Conservation (phyloP, 1,139 yeast genomes). For the Yamadazyma songkhlaensis region DNA sequence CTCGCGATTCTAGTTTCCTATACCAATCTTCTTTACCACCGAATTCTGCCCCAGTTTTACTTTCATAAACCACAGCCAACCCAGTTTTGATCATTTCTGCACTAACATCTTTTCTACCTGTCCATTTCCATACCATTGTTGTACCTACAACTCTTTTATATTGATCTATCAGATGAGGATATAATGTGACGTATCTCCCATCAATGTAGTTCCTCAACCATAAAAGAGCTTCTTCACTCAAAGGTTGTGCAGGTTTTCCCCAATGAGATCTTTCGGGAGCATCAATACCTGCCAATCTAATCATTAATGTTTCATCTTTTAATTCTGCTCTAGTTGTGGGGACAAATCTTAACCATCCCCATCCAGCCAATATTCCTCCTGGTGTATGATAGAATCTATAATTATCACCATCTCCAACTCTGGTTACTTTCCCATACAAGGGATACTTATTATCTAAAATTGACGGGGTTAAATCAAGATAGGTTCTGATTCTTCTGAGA, state of each 20-base stretch:
- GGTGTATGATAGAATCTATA: constrained; percentile 92
- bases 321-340: constrained; percentile 43
- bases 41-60: constrained; percentile 78
- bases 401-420: constrained; percentile 97
- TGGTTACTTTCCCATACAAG: constrained; percentile 77
- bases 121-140: constrained; percentile 71
- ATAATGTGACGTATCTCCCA: constrained; percentile 66
- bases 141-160: constrained; percentile 86
- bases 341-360: constrained; percentile 81
- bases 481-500: constrained; percentile 31
- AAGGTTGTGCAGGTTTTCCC: constrained; percentile 92
- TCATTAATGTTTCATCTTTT: constrained; percentile 58
- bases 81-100: constrained; percentile 84
- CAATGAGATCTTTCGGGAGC: constrained; percentile 97
- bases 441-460: constrained; percentile 29
- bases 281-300: constrained; percentile 91
- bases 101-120: constrained; percentile 76
- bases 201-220: constrained; percentile 70
- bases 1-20: constrained; percentile 53
- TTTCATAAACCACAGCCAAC: constrained; percentile 84
- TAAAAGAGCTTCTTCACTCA: constrained; percentile 73
- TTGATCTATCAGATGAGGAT: constrained; percentile 83
- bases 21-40: constrained; percentile 70
- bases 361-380: constrained; percentile 82
- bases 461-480: constrained; percentile 39